These are phyloP conservation scores for Cytauxzoon felis DNA, from an alignment of 169 alveolate species.

Conservation along the genomic window DNA sequence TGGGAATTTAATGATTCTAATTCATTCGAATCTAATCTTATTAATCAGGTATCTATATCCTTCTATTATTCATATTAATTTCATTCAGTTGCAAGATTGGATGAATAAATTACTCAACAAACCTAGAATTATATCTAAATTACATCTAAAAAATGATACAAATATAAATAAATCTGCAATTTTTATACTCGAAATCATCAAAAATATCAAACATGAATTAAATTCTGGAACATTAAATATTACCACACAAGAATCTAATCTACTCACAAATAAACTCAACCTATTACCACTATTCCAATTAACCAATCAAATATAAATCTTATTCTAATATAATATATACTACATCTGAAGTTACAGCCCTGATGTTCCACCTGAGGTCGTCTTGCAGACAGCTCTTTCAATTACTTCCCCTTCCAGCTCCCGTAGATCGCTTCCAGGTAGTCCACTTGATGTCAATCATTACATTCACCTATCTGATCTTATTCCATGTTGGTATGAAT, in stretches of 20 bases:
- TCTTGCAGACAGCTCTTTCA: too few relatives aligned
- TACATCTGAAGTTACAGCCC: neutral
- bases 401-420: too few relatives aligned
- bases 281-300: constrained; percentile 52
- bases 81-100: constrained; percentile 21
- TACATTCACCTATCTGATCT: too few relatives aligned
- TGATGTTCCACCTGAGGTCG: too few relatives aligned
- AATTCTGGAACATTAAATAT: constrained; percentile 40
- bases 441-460: too few relatives aligned
- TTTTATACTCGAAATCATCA: constrained; percentile 22
- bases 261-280: constrained; percentile 50
- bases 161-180: constrained; percentile 14
- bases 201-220: constrained; percentile 14
- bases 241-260: constrained; percentile 30
- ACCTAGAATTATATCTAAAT: constrained; percentile 25
- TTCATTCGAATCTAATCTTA: constrained; percentile 31
- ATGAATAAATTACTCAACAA: constrained; percentile 23
- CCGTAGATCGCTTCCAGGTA: too few relatives aligned
- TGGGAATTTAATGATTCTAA: constrained; percentile 56
- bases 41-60: constrained; percentile 1
- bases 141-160: constrained; percentile 31
- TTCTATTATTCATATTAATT: neutral
- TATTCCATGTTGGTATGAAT: too few relatives aligned
- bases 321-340: neutral
- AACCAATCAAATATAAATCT: constrained; percentile 19